Evolutionary conservation across 148 eudicot species (phyloP).

Genomic region (Chenopodium quinoa): DNA sequence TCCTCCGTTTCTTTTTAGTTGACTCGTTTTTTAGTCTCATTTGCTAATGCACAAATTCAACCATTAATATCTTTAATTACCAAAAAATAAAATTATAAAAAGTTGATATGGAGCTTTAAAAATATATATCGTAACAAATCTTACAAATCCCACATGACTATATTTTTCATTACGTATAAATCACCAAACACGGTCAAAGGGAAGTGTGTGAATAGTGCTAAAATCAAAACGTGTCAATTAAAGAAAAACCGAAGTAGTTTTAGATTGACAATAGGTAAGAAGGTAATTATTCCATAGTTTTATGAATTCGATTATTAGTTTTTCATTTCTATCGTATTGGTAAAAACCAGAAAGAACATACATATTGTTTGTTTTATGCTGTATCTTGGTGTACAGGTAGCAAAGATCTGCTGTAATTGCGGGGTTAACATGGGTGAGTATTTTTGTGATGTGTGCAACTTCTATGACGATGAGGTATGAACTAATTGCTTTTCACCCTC

Average conservation of each 20-base stretch:
- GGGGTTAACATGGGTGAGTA: slow-evolving; percentile 83
- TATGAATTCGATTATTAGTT: neutral
- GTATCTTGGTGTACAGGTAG: slow-evolving; percentile 38
- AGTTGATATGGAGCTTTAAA: too few species aligned
- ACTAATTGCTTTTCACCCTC: neutral
- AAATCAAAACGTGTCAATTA: too few species aligned
- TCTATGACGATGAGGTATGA: slow-evolving; percentile 77
- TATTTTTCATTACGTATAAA: too few species aligned
- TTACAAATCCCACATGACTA: too few species aligned
- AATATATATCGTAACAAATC: too few species aligned
- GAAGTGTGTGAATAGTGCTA: too few species aligned
- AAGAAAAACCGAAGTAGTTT: neutral
- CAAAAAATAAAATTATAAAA: too few species aligned
- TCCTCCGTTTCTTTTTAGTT: too few species aligned
- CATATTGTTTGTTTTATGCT: neutral
- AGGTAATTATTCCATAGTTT: neutral
- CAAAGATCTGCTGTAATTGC: slow-evolving; percentile 60
- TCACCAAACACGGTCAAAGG: too few species aligned
- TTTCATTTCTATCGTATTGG: neutral
- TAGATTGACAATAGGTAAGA: neutral
- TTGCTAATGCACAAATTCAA: too few species aligned
- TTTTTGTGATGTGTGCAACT: slow-evolving; percentile 73
- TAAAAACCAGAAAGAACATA: neutral
- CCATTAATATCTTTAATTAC: neutral
- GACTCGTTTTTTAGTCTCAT: too few species aligned